phyloP scores from a whole-genome alignment of 768 basidiomycete genomes.

The Inosperma sp. region DNA sequence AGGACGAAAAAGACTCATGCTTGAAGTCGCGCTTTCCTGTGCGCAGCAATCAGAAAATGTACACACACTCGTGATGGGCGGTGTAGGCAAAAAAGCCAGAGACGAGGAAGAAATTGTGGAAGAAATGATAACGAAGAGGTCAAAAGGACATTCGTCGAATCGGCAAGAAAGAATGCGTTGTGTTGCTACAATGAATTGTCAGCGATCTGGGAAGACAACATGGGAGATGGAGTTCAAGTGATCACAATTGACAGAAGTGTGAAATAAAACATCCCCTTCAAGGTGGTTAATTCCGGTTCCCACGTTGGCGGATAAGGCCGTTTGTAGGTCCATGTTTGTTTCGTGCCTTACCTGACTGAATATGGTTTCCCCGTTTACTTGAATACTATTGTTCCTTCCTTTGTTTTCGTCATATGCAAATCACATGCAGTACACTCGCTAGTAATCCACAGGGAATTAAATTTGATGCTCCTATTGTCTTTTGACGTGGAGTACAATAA shows the following conservation, averaged over 20 bases:
- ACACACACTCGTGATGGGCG: slow-evolving; percentile 8
- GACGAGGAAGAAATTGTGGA: slow-evolving; percentile 6
- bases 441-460: too few relatives aligned
- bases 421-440: too few relatives aligned
- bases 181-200: not conserved
- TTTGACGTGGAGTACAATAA: too few relatives aligned
- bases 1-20: slow-evolving; percentile 18
- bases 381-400: too few relatives aligned
- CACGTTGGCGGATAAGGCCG: slow-evolving; percentile 18
- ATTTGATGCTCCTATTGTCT: too few relatives aligned
- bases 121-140: slow-evolving; percentile 7
- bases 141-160: slow-evolving; percentile 2
- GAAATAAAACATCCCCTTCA: slow-evolving; percentile 14
- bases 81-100: slow-evolving; percentile 3
- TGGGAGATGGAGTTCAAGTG: slow-evolving; percentile 14
- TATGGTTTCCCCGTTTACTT: too few relatives aligned
- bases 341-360: too few relatives aligned
- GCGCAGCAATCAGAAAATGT: not conserved
- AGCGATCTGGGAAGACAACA: slow-evolving; percentile 2
- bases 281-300: slow-evolving; percentile 14
- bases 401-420: too few relatives aligned
- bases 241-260: slow-evolving; percentile 12
- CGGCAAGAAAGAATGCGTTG: too few relatives aligned
- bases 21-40: not conserved
- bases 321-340: slow-evolving; percentile 28